A percentile compares a stretch with the other conserved stretches of the same genome.
phyloP scores from a whole-genome alignment of 345 rosid genomes.

The Eucalyptus guilfoylei region DNA sequence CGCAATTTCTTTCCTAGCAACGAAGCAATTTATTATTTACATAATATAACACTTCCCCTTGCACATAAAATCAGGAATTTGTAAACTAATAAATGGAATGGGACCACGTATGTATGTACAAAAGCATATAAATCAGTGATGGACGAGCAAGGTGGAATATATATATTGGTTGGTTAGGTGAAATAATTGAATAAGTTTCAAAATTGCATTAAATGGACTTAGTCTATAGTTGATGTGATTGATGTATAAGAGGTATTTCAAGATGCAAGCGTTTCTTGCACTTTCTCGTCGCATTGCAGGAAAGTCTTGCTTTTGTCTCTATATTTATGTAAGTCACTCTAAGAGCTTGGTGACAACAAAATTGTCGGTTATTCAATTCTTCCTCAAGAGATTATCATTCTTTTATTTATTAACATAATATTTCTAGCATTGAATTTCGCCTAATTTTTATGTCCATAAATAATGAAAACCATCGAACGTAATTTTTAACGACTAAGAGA shows the following conservation, averaged over 20 bases:
- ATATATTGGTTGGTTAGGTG: background rate
- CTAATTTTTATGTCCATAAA: background rate
- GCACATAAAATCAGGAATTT: no score
- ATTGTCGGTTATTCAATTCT: background rate
- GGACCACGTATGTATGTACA: background rate
- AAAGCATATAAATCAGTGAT: background rate
- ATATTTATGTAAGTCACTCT: background rate
- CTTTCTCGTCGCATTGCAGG: background rate
- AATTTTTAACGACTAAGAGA: background rate
- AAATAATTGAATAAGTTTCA: background rate
- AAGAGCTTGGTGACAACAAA: background rate
- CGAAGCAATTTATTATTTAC: no score
- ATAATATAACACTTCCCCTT: no score
- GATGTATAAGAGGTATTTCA: background rate
- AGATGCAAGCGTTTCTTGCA: background rate
- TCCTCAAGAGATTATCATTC: background rate
- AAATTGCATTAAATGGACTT: background rate
- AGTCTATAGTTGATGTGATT: background rate
- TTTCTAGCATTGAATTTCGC: background rate
- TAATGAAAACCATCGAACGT: background rate
- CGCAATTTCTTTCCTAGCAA: no score
- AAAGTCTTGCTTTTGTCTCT: background rate
- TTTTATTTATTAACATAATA: background rate
- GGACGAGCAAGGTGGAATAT: fast-evolving
- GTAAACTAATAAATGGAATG: background rate